phyloP scores from a whole-genome alignment of 129 eudicot genomes.

The Flaveria trinervia region DNA sequence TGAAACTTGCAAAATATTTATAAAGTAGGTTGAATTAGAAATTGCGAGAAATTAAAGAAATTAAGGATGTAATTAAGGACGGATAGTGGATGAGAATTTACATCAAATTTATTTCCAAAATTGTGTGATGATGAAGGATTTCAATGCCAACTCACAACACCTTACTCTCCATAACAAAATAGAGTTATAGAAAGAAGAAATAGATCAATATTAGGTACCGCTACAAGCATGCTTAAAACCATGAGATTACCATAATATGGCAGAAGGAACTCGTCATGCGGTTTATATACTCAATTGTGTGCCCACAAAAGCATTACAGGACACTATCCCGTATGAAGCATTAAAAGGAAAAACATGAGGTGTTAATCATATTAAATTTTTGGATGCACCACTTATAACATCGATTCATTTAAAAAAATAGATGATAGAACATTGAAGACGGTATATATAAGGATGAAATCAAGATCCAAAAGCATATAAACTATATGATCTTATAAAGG shows the following conservation, averaged over 20 bases:
- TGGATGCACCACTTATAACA: too few relatives aligned
- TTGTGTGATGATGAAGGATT: not conserved
- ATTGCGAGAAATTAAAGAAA: not conserved
- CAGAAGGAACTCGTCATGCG: not conserved
- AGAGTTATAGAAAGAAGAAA: not conserved
- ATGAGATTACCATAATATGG: not conserved
- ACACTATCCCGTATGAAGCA: not conserved
- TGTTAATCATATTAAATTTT: not conserved
- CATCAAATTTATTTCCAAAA: not conserved
- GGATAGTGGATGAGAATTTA: not conserved
- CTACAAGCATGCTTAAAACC: not conserved
- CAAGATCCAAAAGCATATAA: too few relatives aligned
- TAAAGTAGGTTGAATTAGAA: not conserved
- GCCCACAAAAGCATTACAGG: not conserved
- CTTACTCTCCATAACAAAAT: not conserved
- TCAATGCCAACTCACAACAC: not conserved
- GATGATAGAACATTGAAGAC: too few relatives aligned
- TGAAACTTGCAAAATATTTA: not conserved
- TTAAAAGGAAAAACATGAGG: not conserved
- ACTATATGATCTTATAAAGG: too few relatives aligned
- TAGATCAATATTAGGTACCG: not conserved
- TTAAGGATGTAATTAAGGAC: not conserved
- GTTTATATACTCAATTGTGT: not conserved
- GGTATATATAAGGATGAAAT: too few relatives aligned
- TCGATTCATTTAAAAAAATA: too few relatives aligned